Evolutionary conservation across 2,329 filamentous ascomycete genomes (phyloP), one percentile per base, ranked within the genome.

Genomic region (Microascus cirrosus): DNA sequence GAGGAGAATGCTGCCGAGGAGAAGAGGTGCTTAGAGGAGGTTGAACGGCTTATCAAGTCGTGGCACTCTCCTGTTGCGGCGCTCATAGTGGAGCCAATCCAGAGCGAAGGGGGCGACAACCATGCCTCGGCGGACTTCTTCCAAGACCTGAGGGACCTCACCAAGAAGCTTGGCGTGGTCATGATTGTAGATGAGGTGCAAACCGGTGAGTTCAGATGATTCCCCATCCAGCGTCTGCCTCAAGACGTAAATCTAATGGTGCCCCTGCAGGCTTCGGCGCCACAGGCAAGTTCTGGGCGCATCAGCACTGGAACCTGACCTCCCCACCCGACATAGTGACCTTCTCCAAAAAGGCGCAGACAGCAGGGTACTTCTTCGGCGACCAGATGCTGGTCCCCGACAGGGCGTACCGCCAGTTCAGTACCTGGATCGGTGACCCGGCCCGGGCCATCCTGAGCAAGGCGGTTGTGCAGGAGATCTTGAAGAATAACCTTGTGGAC

Each of bases 391-490:
- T 96, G 64, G 81, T 89, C 13, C 91, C 91, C 61, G 95, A 95
- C 78, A 92, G 92, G 80, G 88, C 92, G 6, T 96, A 95, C 79
- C 86, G 91, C 61, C 91, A 96, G 74, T 96, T 96, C 81, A 96
- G 96, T 80, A 96, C 90, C 54, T 96, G 91, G 91, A 95, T 96
- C 87, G 91, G 91, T 66, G 91, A 96, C 74, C 91, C 91, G 18
- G 86, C 87, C 15, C 85, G 90, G 60, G 90, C 88, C 18, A 76
- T 96, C 60, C 80, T 96, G 63, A 95, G 95, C 85, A 84, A 88
- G 62, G 87, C 84, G 67, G 95, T 96, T 74, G 82, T 93, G 68
- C 74, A 88, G 59, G 90, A 96, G 75, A 85, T 95, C 59, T 77
- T 90, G 72, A 77, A 83, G 55, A 77, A 89, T 59, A 82, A 87